A percentile compares a stretch with the other conserved stretches of the same genome.
Conservation (phyloP, 805 yeast species). For the Yarrowia alimentaria region DNA sequence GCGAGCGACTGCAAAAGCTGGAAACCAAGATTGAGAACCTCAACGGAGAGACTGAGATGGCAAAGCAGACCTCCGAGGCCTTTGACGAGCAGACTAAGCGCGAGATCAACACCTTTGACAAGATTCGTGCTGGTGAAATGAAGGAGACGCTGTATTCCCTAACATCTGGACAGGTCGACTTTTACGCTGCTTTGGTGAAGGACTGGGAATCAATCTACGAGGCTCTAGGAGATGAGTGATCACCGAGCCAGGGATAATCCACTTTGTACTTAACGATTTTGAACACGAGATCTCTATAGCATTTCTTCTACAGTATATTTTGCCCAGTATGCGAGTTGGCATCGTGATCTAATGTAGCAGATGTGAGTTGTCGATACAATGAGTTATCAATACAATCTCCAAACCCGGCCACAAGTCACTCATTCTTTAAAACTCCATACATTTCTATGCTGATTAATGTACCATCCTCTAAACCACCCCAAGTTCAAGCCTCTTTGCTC, state of each 20-base stretch:
- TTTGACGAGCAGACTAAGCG: constrained; percentile 57
- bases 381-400: too few species aligned
- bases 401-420: too few species aligned
- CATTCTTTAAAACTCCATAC: not conserved
- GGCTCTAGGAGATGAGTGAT: constrained; percentile 8
- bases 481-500: too few species aligned
- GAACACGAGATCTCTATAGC: too few species aligned
- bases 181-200: constrained; percentile 63
- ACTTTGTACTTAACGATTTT: too few species aligned
- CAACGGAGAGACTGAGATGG: constrained; percentile 50
- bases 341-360: too few species aligned
- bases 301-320: too few species aligned
- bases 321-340: too few species aligned
- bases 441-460: constrained; percentile 21
- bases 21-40: constrained; percentile 51
- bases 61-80: constrained; percentile 51
- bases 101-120: constrained; percentile 69
- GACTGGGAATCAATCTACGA: constrained; percentile 55
- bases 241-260: too few species aligned
- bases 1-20: constrained; percentile 52
- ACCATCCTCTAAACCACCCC: too few species aligned
- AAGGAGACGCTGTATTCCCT: constrained; percentile 66
- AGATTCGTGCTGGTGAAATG: constrained; percentile 73
- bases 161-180: constrained; percentile 72
- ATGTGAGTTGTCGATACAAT: too few species aligned